Base-by-base conservation (phyloP, 371 early-diverging fungal genomes). In the Mucor velutinosus region DNA sequence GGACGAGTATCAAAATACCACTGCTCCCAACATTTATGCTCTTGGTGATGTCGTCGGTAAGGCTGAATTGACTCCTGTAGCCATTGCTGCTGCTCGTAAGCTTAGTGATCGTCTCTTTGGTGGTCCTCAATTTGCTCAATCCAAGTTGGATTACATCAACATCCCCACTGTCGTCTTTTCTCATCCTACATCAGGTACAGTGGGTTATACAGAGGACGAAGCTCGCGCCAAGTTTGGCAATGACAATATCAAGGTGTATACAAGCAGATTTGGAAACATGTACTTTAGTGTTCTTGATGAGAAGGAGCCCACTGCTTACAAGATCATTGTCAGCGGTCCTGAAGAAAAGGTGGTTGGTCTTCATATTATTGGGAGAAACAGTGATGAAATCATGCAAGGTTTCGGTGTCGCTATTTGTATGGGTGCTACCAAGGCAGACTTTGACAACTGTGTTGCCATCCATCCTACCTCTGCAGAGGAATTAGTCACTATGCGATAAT, bases 381-480 rank as follows among this genome's bases (percentile, higher is more conserved):
- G 91, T 65, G 98, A 97, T 74, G 99, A 98, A 84, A 95, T 97
- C 66, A 81, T 98, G 62, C 98, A 99, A 89, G 81, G 80, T 7
- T 98, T 98, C 81, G 88, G 88, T 66, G 92, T 92, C 21, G 92
- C 91, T 32, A 77, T 92, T 51, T 89, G 90, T 76, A 94, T 93
- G 92, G 95, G 97, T n/a, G 96, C 98, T 12, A 95, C 96, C 58
- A 97, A 97, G 83, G 87, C 85, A 21, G 97, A 98, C 74, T 93
- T 99, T 73, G 96, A 97, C 77, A 88, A 75, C 77, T 93, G 93
- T 43, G 96, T 99, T 23, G 98, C 98, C 30, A 96, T 99, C 61
- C 99, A 99, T 80, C 99, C 99, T 32, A 97, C 98, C 15, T 94
- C 96, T 64, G 90, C 94, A 11, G 99, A 99, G 75, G 99, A 93